phyloP scores from a whole-genome alignment of 208 protist species.

The Phytomonas sp. region DNA sequence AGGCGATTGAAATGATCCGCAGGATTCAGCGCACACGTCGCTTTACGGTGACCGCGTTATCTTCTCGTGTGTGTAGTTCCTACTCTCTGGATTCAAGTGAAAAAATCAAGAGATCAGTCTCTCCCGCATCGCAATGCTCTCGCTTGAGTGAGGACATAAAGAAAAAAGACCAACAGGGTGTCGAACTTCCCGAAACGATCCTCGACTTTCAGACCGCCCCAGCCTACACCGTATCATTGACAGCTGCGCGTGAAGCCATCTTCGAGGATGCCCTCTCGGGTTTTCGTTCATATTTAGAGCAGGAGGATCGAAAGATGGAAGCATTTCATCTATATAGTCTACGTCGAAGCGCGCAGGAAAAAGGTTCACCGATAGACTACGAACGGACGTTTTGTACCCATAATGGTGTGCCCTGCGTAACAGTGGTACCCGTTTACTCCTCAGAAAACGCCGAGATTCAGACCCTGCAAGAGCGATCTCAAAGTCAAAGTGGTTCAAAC shows the following conservation, averaged over 20 bases:
- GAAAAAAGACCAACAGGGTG: background rate
- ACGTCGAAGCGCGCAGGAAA: background rate
- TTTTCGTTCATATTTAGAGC: slow-evolving; percentile 33
- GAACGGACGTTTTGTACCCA: background rate
- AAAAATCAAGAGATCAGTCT: slow-evolving; percentile 1
- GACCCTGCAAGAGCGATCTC: background rate
- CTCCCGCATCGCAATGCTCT: background rate
- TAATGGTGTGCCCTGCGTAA: background rate
- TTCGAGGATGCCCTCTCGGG: slow-evolving; percentile 43
- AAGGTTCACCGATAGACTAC: background rate
- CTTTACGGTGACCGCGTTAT: background rate
- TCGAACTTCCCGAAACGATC: slow-evolving; percentile 32
- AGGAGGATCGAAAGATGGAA: slow-evolving; percentile 13
- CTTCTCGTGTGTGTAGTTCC: slow-evolving; percentile 1
- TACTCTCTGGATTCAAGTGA: slow-evolving; percentile 7
- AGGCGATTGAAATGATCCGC: slow-evolving; percentile 31
- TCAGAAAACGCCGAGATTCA: background rate
- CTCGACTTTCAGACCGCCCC: slow-evolving; percentile 34
- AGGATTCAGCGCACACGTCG: slow-evolving; percentile 15
- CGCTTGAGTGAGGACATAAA: background rate
- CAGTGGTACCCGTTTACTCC: background rate
- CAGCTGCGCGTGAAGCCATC: slow-evolving; percentile 25
- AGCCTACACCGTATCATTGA: slow-evolving; percentile 29
- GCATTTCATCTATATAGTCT: background rate
- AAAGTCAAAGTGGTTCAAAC: background rate